Conservation (phyloP, 441 rosid species). For the Populus hybrid region DNA sequence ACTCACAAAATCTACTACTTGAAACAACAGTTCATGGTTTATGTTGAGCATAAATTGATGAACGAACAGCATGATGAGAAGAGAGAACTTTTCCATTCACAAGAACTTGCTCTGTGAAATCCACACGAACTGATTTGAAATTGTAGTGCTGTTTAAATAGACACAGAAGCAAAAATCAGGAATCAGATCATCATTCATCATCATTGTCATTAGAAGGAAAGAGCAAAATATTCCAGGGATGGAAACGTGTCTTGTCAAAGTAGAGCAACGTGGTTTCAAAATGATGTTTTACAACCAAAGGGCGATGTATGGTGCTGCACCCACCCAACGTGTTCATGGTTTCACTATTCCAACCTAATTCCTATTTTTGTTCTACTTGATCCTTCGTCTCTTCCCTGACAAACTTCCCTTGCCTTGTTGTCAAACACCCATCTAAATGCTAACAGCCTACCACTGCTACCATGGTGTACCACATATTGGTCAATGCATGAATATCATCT, state of each 20-base stretch:
- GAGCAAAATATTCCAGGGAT: background rate
- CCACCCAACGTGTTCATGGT: background rate
- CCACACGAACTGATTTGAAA: slow-evolving; percentile 65
- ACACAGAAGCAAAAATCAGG: background rate
- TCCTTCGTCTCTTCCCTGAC: background rate
- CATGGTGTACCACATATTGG: background rate
- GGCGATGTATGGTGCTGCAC: background rate
- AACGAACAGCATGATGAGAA: slow-evolving; percentile 33
- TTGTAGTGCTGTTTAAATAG: slow-evolving; percentile 38
- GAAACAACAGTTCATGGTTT: slow-evolving; percentile 40
- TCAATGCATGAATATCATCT: background rate
- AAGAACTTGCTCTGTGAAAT: slow-evolving; percentile 57
- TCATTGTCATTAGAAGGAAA: background rate
- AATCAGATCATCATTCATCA: background rate
- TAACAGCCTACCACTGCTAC: background rate
- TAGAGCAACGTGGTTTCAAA: background rate
- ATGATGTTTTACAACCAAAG: background rate
- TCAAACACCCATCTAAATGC: background rate
- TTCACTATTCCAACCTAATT: background rate
- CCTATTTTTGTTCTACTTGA: background rate
- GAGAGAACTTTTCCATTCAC: slow-evolving; percentile 53
- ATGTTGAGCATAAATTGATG: slow-evolving; percentile 61
- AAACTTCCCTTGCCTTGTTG: background rate
- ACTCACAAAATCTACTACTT: slow-evolving; percentile 13
- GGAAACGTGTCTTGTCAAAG: background rate